These are phyloP conservation scores for Heracleum sosnowskyi DNA, from an alignment of 129 eudicot genomes.

Conservation along the genomic window DNA sequence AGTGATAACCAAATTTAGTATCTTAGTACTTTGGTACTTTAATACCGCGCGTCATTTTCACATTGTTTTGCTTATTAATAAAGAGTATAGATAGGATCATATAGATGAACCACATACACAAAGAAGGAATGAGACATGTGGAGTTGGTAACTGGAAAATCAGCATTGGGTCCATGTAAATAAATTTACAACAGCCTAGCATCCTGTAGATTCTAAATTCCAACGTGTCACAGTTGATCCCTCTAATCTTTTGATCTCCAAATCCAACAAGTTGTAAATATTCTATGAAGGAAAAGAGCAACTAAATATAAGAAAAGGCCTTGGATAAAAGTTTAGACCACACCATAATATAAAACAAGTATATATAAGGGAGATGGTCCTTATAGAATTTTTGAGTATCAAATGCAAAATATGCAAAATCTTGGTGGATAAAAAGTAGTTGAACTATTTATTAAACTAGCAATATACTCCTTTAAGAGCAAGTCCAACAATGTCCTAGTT, in stretches of 20 bases:
- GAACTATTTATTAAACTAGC: not conserved
- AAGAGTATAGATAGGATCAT: no score
- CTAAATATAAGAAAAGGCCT: not conserved
- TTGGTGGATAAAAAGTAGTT: not conserved
- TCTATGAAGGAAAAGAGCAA: not conserved
- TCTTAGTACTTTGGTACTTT: no score
- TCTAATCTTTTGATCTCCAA: not conserved
- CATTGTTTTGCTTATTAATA: no score
- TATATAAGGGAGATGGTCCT: not conserved
- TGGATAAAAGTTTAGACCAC: constrained; percentile 1
- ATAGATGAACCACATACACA: not conserved
- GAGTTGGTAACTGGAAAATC: no score
- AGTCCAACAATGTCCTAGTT: no score
- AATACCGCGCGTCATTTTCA: no score
- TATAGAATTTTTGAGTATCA: not conserved
- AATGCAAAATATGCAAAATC: not conserved
- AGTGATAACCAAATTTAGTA: no score
- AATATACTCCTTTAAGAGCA: not conserved
- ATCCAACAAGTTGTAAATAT: constrained; percentile 3
- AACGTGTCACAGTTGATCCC: not conserved
- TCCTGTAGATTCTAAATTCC: not conserved
- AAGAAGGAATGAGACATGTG: no score
- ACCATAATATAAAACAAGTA: not conserved
- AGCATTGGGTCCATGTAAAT: no score
- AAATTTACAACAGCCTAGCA: no score